These are phyloP conservation scores for Pyrenophora graminea DNA, from an alignment of 2,329 filamentous ascomycete genomes.

Conservation along the genomic window DNA sequence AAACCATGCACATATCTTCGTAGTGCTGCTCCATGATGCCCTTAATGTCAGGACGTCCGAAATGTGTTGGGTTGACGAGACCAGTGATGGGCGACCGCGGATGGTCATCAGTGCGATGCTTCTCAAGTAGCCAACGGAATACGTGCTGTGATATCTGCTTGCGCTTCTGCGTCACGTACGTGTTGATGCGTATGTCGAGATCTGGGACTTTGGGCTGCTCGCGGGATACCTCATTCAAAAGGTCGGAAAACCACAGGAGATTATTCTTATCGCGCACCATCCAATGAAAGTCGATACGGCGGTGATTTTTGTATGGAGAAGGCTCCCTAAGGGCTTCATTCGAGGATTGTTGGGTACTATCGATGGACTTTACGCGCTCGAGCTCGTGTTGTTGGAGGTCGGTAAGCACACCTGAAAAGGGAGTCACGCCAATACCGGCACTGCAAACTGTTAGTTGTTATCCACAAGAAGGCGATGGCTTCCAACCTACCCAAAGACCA, in stretches of 20 bases:
- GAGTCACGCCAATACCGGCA: slow-evolving; percentile 62
- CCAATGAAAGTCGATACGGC: slow-evolving; percentile 65
- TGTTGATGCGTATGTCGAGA: slow-evolving; percentile 61
- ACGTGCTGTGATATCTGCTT: slow-evolving; percentile 59
- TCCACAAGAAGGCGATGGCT: not conserved
- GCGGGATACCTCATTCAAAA: slow-evolving; percentile 54
- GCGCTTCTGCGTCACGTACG: slow-evolving; percentile 61
- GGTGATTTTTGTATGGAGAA: slow-evolving; percentile 46
- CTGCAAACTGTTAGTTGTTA: slow-evolving; percentile 26
- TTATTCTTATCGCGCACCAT: slow-evolving; percentile 62
- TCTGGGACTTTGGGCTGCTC: slow-evolving; percentile 40
- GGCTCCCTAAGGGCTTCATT: slow-evolving; percentile 9
- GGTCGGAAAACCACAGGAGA: slow-evolving; percentile 61
- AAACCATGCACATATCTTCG: slow-evolving; percentile 53
- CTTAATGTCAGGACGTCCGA: slow-evolving; percentile 60
- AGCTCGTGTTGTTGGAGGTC: slow-evolving; percentile 57
- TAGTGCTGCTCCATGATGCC: slow-evolving; percentile 60
- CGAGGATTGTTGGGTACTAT: slow-evolving; percentile 15
- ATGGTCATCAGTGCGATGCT: slow-evolving; percentile 57
- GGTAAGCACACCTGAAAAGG: slow-evolving; percentile 61
- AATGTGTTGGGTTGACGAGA: slow-evolving; percentile 58
- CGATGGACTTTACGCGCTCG: slow-evolving; percentile 27
- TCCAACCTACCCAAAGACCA: slow-evolving; percentile 54
- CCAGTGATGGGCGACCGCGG: slow-evolving; percentile 60
- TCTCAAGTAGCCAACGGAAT: slow-evolving; percentile 61